Base-by-base conservation (phyloP, 305 asterid species). In the Fraxinus angustifolia region DNA sequence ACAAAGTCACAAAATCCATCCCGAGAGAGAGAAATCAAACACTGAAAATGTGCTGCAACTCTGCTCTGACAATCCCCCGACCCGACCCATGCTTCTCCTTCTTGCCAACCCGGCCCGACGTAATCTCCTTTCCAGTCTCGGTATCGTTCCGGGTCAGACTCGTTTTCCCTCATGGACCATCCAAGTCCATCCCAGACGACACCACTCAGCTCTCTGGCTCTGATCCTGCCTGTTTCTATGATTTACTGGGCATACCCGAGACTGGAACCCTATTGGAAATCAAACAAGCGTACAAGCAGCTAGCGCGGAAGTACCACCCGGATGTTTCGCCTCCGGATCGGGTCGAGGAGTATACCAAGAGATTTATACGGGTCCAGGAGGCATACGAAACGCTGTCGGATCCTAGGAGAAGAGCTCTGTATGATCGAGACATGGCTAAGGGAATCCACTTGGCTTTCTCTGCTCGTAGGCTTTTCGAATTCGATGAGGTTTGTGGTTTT, bases 301-400 rank as follows among this genome's bases (percentile, higher is more conserved):
- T 91, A 6, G 98, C 94, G 6, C 81, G 95, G 83, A 94, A 92
- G 92, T 92, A 91, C 86, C 98, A 94, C 87, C 98, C 98, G 77
- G 98, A 94, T 84, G 97, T 91, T 0, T 94, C 97, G 0, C 98
- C 97, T 0, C 97, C 97, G 86, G 97, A 70, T 83, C 93, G 89
- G 92, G 92, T 87, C 48, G 90, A 91, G 77, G 95, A 90, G 90
- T 88, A 91, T 42, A 91, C 98, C 2, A 83, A 84, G 83, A 77
- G 87, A 79, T 94, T 94, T 79, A 90, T 94, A 79, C 92, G 82
- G 85, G 95, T 94, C 0, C 97, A 94, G 85, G 95, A 92, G 84
- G 98, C 98, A 2, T 94, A 94, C 84, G 97, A 94, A 75, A 92
- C 94, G 42, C 85, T 94, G 4, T 94, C 98, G 31, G 98, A 94